Evolutionary conservation across 1,284 basidiomycete genomes (phyloP), one percentile per base, ranked within the genome.

Genomic region (Fomitopsis palustris): DNA sequence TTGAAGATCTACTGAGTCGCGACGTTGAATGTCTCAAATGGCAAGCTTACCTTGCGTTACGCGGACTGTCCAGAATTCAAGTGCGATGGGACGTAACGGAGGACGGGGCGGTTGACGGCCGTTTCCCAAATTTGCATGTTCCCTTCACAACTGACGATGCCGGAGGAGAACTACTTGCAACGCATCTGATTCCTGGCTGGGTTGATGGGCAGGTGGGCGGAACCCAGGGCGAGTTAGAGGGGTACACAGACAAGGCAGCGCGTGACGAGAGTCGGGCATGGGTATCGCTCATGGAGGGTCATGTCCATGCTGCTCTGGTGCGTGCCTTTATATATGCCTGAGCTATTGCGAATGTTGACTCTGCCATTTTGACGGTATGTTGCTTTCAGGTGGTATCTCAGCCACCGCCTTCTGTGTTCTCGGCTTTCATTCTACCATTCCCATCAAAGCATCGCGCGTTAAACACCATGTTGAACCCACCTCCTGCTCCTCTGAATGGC

Each of bases 21-120:
- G 90, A 93, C 72, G 86, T 91, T 62, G 89, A 92, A 66, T 92
- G 90, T 71, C 80, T 93, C 66, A 92, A 90, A 74, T 92, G 90
- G 90, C 90, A 92, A 71, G 87, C 90, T 0, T 91, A 89, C 70
- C 78, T 93, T 59, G 88, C 90, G 2, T 80, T 93, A 17, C 82
- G 87, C 55, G 83, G 83, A 4, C 69, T 88, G 56, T 71, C 64
- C 19, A 66, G 73, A 64, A 72, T 90, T 53, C 72, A 72, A 27
- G 73, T 91, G 14, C 81, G 87, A 53, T 88, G 83, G 74, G 86
- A 92, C 69, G 76, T 92, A 35, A 70, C 80, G 16, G 75, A 81
- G 19, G 84, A 88, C 58, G 90, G 90, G 31, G 86, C 83, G 7
- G 74, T 90, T 43, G 87, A 84, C 60, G 81, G 78, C 4, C 78